Percentiles rank a stretch among this genome's conserved stretches.
phyloP scores from a whole-genome alignment of 345 rosid genomes.

The Populus pruinosa region DNA sequence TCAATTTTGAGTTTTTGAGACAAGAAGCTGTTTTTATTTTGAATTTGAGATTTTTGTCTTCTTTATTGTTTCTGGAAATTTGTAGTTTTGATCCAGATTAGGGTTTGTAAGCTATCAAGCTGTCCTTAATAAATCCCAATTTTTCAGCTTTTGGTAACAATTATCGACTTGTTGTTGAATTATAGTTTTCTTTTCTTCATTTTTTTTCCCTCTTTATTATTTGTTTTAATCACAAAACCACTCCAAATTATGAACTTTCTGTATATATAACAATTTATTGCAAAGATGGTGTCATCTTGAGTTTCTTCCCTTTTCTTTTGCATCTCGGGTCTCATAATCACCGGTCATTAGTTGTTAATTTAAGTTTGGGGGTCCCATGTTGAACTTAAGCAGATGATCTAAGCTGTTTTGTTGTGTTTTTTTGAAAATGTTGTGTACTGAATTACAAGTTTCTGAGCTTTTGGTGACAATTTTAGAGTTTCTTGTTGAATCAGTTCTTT shows the following conservation, averaged over 20 bases:
- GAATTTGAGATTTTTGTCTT: background rate
- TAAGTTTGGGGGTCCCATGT: background rate
- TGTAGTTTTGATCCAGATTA: background rate
- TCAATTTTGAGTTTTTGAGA: background rate
- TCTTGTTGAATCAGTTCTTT: background rate
- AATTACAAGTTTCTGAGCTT: background rate
- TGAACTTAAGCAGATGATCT: background rate
- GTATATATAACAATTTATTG: background rate
- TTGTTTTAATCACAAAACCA: background rate
- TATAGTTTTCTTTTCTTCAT: background rate
- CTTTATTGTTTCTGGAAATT: background rate
- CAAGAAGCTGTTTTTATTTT: background rate
- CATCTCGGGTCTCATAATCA: background rate
- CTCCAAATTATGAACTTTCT: background rate
- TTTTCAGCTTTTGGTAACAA: background rate
- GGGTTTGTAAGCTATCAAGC: conserved; percentile 4
- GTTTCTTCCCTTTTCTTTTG: background rate
- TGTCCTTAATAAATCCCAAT: background rate
- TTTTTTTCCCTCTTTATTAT: background rate
- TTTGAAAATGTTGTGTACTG: background rate
- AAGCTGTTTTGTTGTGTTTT: background rate
- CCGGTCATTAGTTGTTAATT: background rate
- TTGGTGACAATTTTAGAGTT: background rate
- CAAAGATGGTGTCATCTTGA: background rate
- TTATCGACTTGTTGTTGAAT: background rate